Base-by-base conservation (phyloP, 2,329 filamentous ascomycete genomes). In the Harringtonia aguacate region DNA sequence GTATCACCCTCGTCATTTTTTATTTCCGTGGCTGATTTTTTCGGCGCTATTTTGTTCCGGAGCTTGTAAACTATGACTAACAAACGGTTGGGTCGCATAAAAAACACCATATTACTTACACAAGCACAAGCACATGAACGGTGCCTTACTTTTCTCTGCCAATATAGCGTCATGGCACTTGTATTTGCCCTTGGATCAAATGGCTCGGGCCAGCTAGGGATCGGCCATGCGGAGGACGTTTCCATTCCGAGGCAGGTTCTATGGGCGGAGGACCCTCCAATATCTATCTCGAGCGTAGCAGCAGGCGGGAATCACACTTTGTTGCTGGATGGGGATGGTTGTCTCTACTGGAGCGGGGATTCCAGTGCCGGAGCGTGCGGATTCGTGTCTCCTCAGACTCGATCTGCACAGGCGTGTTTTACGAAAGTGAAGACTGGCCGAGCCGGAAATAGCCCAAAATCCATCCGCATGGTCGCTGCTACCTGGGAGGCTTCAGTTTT, bases 301-400 rank as follows among this genome's bases (percentile, higher is more conserved):
- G 69, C 86, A 8, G 90, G 90, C 4, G 89, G 89, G 2, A 95
- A 95, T 56, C 90, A 95, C 60, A 94, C 87, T 0, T 64, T 95
- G 4, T 59, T 94, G 10, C 66, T 88, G 12, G 76, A 73, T n/a
- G 56, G 66, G 4, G 58, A 67, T 22, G 81, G 81, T 0, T 53
- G 64, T 2, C 65, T 89, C 0, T 84, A 77, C 55, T 79, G 75
- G 55, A 73, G 78, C 37, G 88, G 88, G 1, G 75, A 81, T 46
- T 67, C 63, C 8, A 57, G 63, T 2, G 67, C 58, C 12, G 76
- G 77, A 13, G 73, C 76, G 3, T 80, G 76, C 50, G 77, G 76
- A 2, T 52, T 68, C 10, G 50, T 59, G 0, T 52, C 60, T 4
- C 50, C 52, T 4, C 50, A 51, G 12, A 48, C 46, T n/a, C 36